A percentile compares a stretch with the other conserved stretches of the same genome.
Evolutionary conservation across 2,329 filamentous ascomycete species (phyloP).

Genomic region (Coleophoma cylindrospora): DNA sequence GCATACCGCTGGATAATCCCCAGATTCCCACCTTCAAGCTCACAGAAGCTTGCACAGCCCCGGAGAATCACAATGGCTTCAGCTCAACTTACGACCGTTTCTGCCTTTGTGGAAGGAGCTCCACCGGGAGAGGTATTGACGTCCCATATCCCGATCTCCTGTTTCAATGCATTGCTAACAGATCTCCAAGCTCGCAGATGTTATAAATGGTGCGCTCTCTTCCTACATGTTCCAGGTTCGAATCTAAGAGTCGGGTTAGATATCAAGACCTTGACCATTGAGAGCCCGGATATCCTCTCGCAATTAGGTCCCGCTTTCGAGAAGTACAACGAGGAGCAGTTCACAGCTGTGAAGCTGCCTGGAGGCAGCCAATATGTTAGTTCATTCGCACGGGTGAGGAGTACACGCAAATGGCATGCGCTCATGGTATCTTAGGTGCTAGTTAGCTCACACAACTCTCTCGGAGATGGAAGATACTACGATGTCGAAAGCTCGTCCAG

Average conservation of each 20-base stretch:
- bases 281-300: conserved; percentile 61
- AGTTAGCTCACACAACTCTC: conserved; percentile 79
- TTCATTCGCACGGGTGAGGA: not conserved
- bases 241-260: conserved; percentile 46
- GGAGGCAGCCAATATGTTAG: conserved; percentile 73
- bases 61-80: conserved; percentile 18
- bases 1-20: not conserved
- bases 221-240: conserved; percentile 1
- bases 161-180: conserved; percentile 11
- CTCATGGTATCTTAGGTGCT: conserved; percentile 49
- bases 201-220: conserved; percentile 66
- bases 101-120: conserved; percentile 88
- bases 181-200: conserved; percentile 69
- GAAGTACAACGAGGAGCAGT: conserved; percentile 95
- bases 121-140: conserved; percentile 84
- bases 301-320: conserved; percentile 80
- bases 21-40: not conserved
- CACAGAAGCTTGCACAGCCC: not conserved
- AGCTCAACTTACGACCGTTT: conserved; percentile 53
- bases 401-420: not conserved
- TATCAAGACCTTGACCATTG: conserved; percentile 79
- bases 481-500: conserved; percentile 84
- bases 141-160: no score
- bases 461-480: conserved; percentile 80
- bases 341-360: conserved; percentile 82